Evolutionary conservation across 192 early-diverging fungal genomes (phyloP).

Genomic region (Coemansia sp.): DNA sequence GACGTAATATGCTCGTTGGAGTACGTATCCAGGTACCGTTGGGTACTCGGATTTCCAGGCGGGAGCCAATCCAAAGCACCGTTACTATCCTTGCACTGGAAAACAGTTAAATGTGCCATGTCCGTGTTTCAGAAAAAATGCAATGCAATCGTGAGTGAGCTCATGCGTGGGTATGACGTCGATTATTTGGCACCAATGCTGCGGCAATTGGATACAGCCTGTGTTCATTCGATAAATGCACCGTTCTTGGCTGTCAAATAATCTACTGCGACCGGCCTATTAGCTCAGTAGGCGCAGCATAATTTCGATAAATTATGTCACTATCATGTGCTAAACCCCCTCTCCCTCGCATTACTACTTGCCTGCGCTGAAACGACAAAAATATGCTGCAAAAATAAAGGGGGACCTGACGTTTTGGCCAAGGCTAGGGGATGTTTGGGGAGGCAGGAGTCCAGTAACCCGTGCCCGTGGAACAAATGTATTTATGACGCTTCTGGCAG

Average conservation of each 20-base stretch:
- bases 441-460: neutral
- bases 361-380: neutral
- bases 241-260: neutral
- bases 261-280: neutral
- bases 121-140: neutral
- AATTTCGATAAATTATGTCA: slow-evolving; percentile 2
- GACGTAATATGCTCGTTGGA: neutral
- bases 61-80: neutral
- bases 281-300: neutral
- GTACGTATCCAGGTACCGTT: slow-evolving; percentile 9
- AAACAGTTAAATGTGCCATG: neutral
- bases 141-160: neutral
- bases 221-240: neutral
- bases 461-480: neutral
- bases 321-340: neutral
- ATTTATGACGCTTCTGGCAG: neutral
- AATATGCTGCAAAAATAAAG: neutral
- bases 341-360: neutral
- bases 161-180: neutral
- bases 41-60: slow-evolving; percentile 3
- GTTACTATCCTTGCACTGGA: neutral
- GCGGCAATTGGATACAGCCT: neutral
- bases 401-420: neutral
- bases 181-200: neutral
- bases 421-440: neutral